Evolutionary conservation across 192 early-diverging fungal genomes (phyloP).

Genomic region (Coemansia sp.): DNA sequence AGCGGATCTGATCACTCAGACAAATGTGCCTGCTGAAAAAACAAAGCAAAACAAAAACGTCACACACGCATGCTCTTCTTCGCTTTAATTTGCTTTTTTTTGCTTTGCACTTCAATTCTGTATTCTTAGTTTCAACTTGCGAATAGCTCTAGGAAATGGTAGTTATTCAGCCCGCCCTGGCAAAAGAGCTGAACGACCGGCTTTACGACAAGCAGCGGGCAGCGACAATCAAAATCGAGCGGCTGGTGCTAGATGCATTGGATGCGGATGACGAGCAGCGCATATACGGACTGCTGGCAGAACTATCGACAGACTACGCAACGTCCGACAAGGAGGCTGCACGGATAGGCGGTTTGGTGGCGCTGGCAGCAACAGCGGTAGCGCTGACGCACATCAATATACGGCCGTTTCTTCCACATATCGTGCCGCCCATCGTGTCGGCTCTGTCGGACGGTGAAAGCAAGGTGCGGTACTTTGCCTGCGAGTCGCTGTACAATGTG

Average conservation of each 20-base stretch:
- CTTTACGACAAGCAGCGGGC: conserved; percentile 93
- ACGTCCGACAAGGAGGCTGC: conserved; percentile 83
- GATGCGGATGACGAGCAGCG: conserved; percentile 55
- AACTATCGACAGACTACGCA: conserved; percentile 84
- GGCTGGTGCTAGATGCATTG: conserved; percentile 68
- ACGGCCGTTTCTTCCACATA: conserved; percentile 65
- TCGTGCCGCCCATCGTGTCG: conserved; percentile 92
- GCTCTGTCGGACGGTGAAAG: conserved; percentile 92
- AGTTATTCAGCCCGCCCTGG: conserved; percentile 51
- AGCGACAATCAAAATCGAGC: conserved; percentile 90
- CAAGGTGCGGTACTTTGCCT: conserved; percentile 96
- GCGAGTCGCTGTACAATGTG: conserved; percentile 98
- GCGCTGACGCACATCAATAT: conserved; percentile 79
- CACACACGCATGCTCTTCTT: too few relatives aligned
- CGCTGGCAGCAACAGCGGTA: conserved; percentile 83
- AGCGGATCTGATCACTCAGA: not conserved
- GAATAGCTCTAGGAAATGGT: not conserved
- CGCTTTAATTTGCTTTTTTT: not conserved
- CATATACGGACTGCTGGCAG: conserved; percentile 72
- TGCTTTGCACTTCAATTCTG: too few relatives aligned
- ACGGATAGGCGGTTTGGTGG: conserved; percentile 93
- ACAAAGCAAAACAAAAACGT: too few relatives aligned
- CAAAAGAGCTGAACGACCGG: conserved; percentile 81
- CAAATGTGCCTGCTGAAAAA: too few relatives aligned
- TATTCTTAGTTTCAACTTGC: too few relatives aligned